Base-by-base conservation (phyloP, 805 yeast genomes). In the Metschnikowia drakensbergensis region DNA sequence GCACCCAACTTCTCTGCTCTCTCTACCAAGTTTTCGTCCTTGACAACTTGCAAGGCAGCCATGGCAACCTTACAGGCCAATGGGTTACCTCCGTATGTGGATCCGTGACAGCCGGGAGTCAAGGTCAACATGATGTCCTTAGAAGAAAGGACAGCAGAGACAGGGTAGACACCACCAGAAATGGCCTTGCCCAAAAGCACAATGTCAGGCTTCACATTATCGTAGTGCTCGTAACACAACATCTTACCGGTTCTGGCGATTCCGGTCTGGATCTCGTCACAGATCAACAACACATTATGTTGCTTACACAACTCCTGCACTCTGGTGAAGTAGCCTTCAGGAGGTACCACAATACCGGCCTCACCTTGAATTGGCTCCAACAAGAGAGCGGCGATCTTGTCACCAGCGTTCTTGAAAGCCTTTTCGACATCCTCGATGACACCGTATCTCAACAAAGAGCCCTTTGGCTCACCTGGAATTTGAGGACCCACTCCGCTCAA, bases 281-380 rank as follows among this genome's bases (percentile, higher is more conserved):
- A 89, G 69, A 92, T 91, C 61, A 92, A 80, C 65, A 92, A 75
- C 31, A 88, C 91, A 61, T 92, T 90, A 77, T 91, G 76, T 69
- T 89, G 72, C 60, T 81, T 81, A 74, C 97, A 89, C 53, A 89
- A 75, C 47, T 71, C 82, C 57, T 80, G 80, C 30, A 91, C 96
- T 59, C 76, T 72, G 46, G 82, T 69, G 57, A 92, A 78, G 73
- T 91, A 92, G 60, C 81, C 95, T 43, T 66, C 71, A 56, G 94
- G 94, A 46, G 98, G 97, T 26, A 91, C 97, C 27, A 91, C 92
- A 57, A 92, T 92, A 58, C 98, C 98, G 31, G 98, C 98, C 68
- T 92, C 98, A 67, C 98, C 98, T 69, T 92, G 98, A 62, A 91
- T 91, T 54, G 97, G 97, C 72, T 92, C 98, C 59, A 92, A 80